phyloP scores from a whole-genome alignment of 2,329 filamentous ascomycete genomes.

The Pseudogymnoascus sp. region DNA sequence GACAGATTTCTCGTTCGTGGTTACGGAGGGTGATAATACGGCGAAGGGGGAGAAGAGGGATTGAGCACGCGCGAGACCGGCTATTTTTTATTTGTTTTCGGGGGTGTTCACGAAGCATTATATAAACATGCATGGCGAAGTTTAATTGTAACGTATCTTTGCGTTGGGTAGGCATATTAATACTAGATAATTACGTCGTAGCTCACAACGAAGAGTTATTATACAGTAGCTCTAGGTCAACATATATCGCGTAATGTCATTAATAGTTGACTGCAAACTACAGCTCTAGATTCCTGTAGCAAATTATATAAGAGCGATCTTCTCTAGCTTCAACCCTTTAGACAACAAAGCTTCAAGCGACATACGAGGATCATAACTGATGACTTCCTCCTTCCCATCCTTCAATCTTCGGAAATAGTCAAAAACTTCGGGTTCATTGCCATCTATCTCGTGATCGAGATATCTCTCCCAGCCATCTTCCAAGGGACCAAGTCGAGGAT shows the following conservation, averaged over 20 bases:
- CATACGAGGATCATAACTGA: not conserved
- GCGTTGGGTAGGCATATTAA: no score
- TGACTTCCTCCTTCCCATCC: not conserved
- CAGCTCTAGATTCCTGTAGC: no score
- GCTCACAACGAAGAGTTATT: no score
- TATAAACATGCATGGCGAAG: no score
- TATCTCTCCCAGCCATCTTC: not conserved
- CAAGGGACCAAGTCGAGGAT: not conserved
- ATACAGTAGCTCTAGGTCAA: no score
- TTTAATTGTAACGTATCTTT: no score
- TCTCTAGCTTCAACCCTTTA: not conserved
- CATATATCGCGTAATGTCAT: no score
- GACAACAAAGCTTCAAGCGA: not conserved
- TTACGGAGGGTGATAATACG: slow-evolving; percentile 16
- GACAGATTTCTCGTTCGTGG: slow-evolving; percentile 50
- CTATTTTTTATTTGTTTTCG: no score
- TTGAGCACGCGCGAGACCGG: no score
- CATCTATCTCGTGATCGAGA: not conserved
- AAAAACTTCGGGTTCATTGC: not conserved
- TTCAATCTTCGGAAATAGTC: not conserved
- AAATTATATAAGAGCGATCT: not conserved
- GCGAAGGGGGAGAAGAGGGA: not conserved
- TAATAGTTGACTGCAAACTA: no score
- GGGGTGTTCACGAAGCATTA: no score
- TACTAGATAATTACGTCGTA: no score